Percentiles rank a stretch among this genome's conserved stretches.
Evolutionary conservation across 352 stramenopile species (phyloP).

Genomic region (Thraustotheca clavata): DNA sequence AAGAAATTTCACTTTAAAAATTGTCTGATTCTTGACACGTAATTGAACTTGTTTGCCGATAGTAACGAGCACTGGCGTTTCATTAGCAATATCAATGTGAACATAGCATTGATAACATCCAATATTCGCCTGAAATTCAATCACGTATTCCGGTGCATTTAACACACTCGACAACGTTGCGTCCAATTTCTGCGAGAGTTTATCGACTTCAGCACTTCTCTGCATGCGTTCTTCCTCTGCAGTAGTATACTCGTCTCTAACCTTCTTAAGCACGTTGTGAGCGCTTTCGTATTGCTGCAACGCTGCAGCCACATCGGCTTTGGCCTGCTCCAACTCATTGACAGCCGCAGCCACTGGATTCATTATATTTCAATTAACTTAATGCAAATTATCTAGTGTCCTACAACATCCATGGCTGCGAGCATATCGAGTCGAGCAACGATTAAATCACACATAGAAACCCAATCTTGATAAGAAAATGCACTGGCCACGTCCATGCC

Average conservation of each 20-base stretch:
- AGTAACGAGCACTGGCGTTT: slow-evolving; percentile 28
- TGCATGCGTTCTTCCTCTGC: slow-evolving; percentile 24
- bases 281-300: neutral
- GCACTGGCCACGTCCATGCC: neutral
- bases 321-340: slow-evolving; percentile 10
- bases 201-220: slow-evolving; percentile 31
- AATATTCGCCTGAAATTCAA: slow-evolving; percentile 78
- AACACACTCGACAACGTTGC: slow-evolving; percentile 24
- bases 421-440: neutral
- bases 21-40: neutral
- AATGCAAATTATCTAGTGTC: neutral
- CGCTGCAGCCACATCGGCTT: slow-evolving; percentile 5
- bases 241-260: slow-evolving; percentile 27
- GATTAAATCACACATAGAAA: neutral
- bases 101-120: slow-evolving; percentile 75
- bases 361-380: neutral
- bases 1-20: neutral
- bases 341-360: slow-evolving; percentile 11
- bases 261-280: slow-evolving; percentile 22
- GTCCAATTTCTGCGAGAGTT: slow-evolving; percentile 24
- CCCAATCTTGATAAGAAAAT: neutral
- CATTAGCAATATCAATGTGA: slow-evolving; percentile 46
- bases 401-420: no score
- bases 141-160: slow-evolving; percentile 26
- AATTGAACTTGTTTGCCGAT: slow-evolving; percentile 41